Base-by-base conservation (phyloP, 2,329 filamentous ascomycete species). In the Fusarium papillatum region DNA sequence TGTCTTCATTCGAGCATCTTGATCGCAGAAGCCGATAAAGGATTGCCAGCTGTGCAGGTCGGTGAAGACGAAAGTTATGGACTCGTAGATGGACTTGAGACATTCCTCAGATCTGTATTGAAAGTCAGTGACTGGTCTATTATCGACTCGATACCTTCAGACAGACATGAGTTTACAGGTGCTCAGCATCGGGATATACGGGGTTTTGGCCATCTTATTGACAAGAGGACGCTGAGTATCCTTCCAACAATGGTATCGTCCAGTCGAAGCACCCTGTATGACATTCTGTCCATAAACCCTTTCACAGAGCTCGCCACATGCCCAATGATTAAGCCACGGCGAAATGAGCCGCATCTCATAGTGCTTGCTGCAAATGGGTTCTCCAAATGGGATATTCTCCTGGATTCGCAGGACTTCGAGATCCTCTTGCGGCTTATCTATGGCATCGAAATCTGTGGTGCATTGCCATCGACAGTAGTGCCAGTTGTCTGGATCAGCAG, bases 401-500 rank as follows among this genome's bases (percentile, higher is more conserved):
- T 57, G 31, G 8, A 48, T 36, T 9, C 60, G 38, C 26, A 64
- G 19, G 26, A 64, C 16, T 29, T 69, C 66, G 19, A 64, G 14
- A 2, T 69, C 48, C 13, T 57, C 50, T 38, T 64, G 60, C n/a
- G 64, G 48, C 17, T 64, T 22, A 34, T 68, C 67, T 26, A 50
- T 24, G 43, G 70, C 66, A 22, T 68, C 10, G 5, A 38, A 74
- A 11, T 66, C 36, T n/a, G 64, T 70, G 1, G 61, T 72, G 29
- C 72, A 76, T 36, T 66, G 31, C 72, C 72, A 76, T 6, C 61
- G 69, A 19, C 72, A 74, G 34, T 70, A 70, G 29, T 74, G 69
- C 62, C 62, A 34, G 43, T 64, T 38, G 19, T 7, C 34, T 38
- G 29, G 39, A 36, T 64, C 17, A 13, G 39, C 29, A 31, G 22